Conservation (phyloP, 1,139 yeast species). For the Meyerozyma elateridarum region DNA sequence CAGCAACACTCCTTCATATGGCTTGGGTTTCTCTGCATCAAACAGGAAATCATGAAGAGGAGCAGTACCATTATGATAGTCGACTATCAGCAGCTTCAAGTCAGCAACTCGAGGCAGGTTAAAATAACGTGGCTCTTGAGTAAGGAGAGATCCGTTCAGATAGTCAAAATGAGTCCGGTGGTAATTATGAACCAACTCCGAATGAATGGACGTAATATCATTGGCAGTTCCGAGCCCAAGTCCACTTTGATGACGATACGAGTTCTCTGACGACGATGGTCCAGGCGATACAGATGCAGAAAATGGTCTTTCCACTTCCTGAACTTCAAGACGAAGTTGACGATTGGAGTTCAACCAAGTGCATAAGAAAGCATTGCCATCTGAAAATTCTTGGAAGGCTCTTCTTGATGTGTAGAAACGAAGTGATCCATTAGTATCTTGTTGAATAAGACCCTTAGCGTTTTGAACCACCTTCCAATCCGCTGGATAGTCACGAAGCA, state of each 20-base stretch:
- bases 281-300: conserved; percentile 6
- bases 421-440: conserved; percentile 8
- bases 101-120: conserved; percentile 43
- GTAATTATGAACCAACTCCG: conserved; percentile 24
- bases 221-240: conserved; percentile 40
- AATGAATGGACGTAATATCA: conserved; percentile 40
- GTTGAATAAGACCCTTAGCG: conserved; percentile 7
- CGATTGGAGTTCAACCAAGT: conserved; percentile 33
- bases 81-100: conserved; percentile 36
- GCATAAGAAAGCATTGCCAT: conserved; percentile 27
- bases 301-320: conserved; percentile 1
- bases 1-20: conserved; percentile 22
- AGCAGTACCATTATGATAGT: conserved; percentile 9
- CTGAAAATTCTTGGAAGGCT: conserved; percentile 27
- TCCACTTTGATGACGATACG: conserved; percentile 11
- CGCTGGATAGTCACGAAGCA: conserved; percentile 19
- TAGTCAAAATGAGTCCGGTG: conserved; percentile 12
- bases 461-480: conserved; percentile 15
- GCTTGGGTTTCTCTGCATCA: conserved; percentile 14
- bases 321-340: conserved; percentile 19
- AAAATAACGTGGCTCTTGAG: conserved; percentile 10
- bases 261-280: conserved; percentile 7
- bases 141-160: conserved; percentile 21
- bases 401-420: conserved; percentile 14
- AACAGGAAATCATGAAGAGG: conserved; percentile 2